Base-by-base conservation (phyloP, 441 rosid species). In the Metrosideros polymorpha region DNA sequence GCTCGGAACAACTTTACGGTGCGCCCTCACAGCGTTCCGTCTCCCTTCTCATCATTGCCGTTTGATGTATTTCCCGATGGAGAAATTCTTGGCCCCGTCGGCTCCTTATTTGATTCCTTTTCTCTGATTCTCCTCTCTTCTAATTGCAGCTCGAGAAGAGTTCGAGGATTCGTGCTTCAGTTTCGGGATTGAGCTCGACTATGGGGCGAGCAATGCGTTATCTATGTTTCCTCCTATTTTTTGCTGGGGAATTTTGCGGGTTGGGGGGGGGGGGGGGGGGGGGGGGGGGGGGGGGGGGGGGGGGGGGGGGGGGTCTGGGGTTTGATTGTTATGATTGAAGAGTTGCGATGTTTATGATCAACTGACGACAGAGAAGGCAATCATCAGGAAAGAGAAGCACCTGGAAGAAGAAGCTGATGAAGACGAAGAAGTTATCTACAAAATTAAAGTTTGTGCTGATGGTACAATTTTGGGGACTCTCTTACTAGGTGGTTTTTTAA, bases 101-200 rank as follows among this genome's bases (percentile, higher is more conserved):
- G 82, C 43, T 71, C 43, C 24, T 4, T 12, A 30, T 71, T 12
- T 14, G 35, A 25, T 17, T 71, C 32, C 25, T 18, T 13, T 35
- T 17, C 43, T 35, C 43, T 15, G 82, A 17, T 50, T 50, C 13
- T 13, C 52, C 52, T 6, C 52, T 3, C 52, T 50, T 14, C 43
- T 15, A 35, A 15, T 43, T 27, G 85, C 56, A 82, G 87, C 82
- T 54, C 87, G 89, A 86, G 98, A 95, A 86, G 93, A 93, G 90
- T 95, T 96, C 50, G 97, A 96, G 79, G 99, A 94, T 82, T 93
- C 95, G 54, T 97, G 98, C 94, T 96, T 96, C 93, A 83, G 91
- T 43, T 97, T 96, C 15, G 98, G 99, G 18, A 95, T 97, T 51
- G 97, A 97, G 91, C 96, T 96, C 43, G 99, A 96, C 49, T 98